Conservation (phyloP, 495 filamentous ascomycete genomes). For the Talaromyces stipitatus region DNA sequence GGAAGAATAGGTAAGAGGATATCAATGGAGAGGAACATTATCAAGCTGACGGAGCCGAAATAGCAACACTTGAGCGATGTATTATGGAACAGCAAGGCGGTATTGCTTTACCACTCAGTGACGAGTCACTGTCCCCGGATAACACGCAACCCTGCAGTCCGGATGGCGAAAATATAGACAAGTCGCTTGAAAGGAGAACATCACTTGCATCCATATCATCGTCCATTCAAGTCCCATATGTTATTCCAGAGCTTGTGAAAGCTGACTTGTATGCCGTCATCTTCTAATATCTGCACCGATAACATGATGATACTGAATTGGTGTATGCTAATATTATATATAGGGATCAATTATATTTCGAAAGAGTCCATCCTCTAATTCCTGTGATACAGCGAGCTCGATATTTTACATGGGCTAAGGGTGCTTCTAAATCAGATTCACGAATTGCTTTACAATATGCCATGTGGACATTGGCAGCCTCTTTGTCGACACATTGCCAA, state of each 20-base stretch:
- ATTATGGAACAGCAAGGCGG: constrained; percentile 9
- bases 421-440: constrained; percentile 14
- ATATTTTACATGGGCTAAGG: constrained; percentile 31
- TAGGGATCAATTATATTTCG: constrained; percentile 51
- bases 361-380: constrained; percentile 45
- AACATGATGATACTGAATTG: not conserved
- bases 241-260: constrained; percentile 20
- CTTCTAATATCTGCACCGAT: not conserved
- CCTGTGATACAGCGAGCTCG: constrained; percentile 45
- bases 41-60: not conserved
- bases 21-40: not conserved
- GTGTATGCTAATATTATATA: not conserved
- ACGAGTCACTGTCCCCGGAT: constrained; percentile 4
- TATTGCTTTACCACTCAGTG: constrained; percentile 2
- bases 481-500: constrained; percentile 45
- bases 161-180: not conserved
- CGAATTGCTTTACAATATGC: constrained; percentile 43
- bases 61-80: constrained; percentile 7
- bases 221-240: not conserved
- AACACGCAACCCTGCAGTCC: not conserved
- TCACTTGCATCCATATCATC: not conserved
- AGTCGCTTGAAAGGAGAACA: not conserved
- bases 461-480: constrained; percentile 49
- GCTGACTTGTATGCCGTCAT: constrained; percentile 31
- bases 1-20: constrained; percentile 35